Evolutionary conservation across 164 flowering plant genomes (phyloP).

Genomic region (Malania oleifera): DNA sequence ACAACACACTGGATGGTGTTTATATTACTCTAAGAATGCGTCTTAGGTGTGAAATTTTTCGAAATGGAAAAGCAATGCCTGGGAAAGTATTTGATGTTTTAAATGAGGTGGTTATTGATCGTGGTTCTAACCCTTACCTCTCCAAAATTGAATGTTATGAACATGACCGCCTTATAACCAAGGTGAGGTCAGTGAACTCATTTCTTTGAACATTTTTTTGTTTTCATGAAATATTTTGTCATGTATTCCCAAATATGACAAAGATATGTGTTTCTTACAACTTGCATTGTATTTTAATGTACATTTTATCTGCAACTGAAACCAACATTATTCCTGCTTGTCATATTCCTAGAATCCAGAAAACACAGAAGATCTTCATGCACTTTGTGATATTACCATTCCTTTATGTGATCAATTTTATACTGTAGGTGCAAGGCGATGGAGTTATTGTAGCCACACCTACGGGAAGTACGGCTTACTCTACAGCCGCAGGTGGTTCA

Average conservation of each 20-base stretch:
- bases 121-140: conserved; percentile 97
- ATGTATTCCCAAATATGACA: too few species aligned
- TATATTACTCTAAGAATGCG: conserved; percentile 97
- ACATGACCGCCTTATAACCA: conserved; percentile 91
- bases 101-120: conserved; percentile 94
- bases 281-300: neutral
- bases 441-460: conserved; percentile 98
- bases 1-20: conserved; percentile 81
- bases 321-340: neutral
- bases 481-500: conserved; percentile 99
- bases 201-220: neutral
- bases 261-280: too few species aligned
- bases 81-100: conserved; percentile 94
- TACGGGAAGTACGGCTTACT: conserved; percentile 99
- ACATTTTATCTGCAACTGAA: neutral
- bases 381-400: neutral
- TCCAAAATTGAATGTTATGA: conserved; percentile 98
- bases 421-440: conserved; percentile 89
- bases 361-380: neutral
- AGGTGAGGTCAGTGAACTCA: conserved; percentile 41
- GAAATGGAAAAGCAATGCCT: conserved; percentile 91
- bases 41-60: conserved; percentile 81
- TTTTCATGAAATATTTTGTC: too few species aligned
- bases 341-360: neutral
- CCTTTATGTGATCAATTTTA: neutral